Percentiles rank a stretch among this genome's conserved stretches.
phyloP scores from a whole-genome alignment of 345 rosid genomes.

The Moricandia arvensis region DNA sequence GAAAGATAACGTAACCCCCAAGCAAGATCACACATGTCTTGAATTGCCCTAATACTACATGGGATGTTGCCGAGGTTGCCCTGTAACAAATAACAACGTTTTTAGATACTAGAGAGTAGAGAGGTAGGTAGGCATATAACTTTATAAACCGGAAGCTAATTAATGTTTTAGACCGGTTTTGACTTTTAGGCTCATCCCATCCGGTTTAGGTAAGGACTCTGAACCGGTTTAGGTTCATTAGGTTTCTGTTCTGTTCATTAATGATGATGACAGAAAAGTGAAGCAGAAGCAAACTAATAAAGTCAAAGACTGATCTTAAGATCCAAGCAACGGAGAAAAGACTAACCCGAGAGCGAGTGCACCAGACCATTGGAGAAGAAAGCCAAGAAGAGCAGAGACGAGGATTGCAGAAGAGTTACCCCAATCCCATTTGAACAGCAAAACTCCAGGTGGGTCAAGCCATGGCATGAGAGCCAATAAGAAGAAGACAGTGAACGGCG shows the following conservation, averaged over 20 bases:
- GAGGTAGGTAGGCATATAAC: not conserved
- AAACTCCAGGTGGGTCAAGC: conserved; percentile 92
- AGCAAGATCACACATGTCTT: conserved; percentile 84
- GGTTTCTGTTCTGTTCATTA: conserved; percentile 8
- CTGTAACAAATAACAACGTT: conserved; percentile 37
- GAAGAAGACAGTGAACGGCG: conserved; percentile 80
- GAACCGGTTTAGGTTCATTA: conserved; percentile 6
- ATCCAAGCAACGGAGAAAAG: not conserved
- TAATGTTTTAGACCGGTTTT: not conserved
- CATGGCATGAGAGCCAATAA: conserved; percentile 83
- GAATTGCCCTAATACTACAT: conserved; percentile 91
- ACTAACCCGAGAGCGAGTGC: conserved; percentile 93
- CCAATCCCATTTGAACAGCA: conserved; percentile 75
- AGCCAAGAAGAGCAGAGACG: conserved; percentile 80
- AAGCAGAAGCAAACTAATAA: conserved; percentile 3
- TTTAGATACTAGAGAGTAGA: not conserved
- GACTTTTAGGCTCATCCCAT: not conserved
- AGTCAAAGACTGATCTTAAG: not conserved
- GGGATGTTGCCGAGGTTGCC: conserved; percentile 95
- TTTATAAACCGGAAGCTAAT: not conserved
- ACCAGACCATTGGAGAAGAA: conserved; percentile 95
- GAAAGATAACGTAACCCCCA: conserved; percentile 72
- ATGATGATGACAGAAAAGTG: not conserved
- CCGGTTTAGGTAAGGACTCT: not conserved
- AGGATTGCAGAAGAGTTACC: conserved; percentile 62